Conservation (phyloP, 2,329 filamentous ascomycete genomes). For the Fusarium drepaniforme region DNA sequence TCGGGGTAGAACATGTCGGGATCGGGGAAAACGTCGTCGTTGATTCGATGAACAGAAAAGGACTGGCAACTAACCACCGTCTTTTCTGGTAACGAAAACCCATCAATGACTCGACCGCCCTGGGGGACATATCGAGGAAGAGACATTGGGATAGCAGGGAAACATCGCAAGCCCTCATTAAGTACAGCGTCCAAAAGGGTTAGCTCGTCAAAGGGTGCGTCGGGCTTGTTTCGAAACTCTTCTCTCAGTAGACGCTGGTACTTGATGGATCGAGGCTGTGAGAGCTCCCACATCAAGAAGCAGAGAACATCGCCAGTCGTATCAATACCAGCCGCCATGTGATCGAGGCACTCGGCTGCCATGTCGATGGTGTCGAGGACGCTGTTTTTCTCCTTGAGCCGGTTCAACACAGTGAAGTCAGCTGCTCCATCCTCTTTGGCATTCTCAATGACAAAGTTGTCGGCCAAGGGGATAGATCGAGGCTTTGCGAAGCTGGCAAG, state of each 20-base stretch:
- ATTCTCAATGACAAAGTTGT: constrained; percentile 68
- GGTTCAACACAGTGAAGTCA: constrained; percentile 68
- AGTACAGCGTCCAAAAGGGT: constrained; percentile 73
- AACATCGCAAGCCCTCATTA: constrained; percentile 71
- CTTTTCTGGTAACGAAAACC: constrained; percentile 63
- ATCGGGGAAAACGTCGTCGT: constrained; percentile 78
- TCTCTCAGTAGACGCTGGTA: constrained; percentile 65
- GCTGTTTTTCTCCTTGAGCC: constrained; percentile 64
- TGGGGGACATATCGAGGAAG: constrained; percentile 70
- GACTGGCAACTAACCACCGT: constrained; percentile 73
- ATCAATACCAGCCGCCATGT: constrained; percentile 79
- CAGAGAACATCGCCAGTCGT: constrained; percentile 78
- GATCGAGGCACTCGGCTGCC: constrained; percentile 77
- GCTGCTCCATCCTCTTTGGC: constrained; percentile 59
- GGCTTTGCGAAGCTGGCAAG: constrained; percentile 65
- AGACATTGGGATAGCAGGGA: constrained; percentile 75
- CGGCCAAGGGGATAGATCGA: constrained; percentile 69
- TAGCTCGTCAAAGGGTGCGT: constrained; percentile 60
- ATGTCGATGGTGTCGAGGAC: constrained; percentile 65
- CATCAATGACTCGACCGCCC: constrained; percentile 67
- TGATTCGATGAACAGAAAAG: constrained; percentile 69
- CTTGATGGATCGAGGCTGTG: constrained; percentile 64
- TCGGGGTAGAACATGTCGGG: constrained; percentile 84
- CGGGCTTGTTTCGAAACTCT: constrained; percentile 61
- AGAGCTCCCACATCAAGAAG: constrained; percentile 79